Base-by-base conservation (phyloP, 2,329 filamentous ascomycete species). In the Chaetothyriales sp. region DNA sequence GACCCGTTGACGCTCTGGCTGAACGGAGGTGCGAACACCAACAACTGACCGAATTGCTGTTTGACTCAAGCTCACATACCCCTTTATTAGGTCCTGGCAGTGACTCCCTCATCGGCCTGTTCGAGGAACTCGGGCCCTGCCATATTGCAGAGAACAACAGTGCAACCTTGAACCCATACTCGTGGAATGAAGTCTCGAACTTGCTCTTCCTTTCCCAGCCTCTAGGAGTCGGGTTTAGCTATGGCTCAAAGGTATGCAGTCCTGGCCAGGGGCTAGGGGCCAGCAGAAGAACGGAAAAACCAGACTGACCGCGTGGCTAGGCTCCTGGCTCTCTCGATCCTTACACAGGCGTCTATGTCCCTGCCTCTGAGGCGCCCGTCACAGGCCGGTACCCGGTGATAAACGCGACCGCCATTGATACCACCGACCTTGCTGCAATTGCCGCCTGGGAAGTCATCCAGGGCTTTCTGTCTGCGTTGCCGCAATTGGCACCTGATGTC, bases 161-260 rank as follows among this genome's bases (percentile, higher is more conserved):
- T 15, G 66, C 70, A 12, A 65, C 67, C 56, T 63, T 72, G 61
- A 82, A 82, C 59, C 75, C 76, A 3, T 75, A 78, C 64, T 72
- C 72, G 7, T 82, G 76, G 76, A 79, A 72, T 57, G 73, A 78
- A 53, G 72, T 73, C 22, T 76, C 72, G 36, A 80, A 80, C 60
- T 66, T 82, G 63, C 65, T 82, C 8, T 81, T 80, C 64, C 67
- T 82, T 48, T 77, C 76, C 49, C 77, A 81, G 63, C 78, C 78
- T 8, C 66, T 77, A n/a, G 75, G 75, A 32, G 72, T 74, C 25
- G 77, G 77, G 1, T 76, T 77, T 62, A 76, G 72, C 1, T 78
- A 78, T 60, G 53, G 51, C 15, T 51, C 48, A 18, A 56, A 58
- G 52, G 55, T 67, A 63, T 45, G 59, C 10, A 61, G 62, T 9